phyloP scores from a whole-genome alignment of 179 eudicot genomes.

The Monotropa hypopitys region DNA sequence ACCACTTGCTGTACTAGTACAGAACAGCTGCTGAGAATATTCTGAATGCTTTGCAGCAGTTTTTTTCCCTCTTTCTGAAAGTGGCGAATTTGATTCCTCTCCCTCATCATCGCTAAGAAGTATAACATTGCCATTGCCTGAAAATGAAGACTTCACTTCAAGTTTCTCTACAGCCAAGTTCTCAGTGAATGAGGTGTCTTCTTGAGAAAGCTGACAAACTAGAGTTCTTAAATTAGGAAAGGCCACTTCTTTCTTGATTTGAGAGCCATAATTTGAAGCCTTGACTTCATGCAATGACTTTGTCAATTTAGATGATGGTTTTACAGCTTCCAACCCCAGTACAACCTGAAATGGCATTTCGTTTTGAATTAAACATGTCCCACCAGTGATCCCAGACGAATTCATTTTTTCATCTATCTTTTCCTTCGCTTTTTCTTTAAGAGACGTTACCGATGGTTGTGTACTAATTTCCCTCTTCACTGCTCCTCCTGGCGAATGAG shows the following conservation, averaged over 20 bases:
- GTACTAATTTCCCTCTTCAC: conserved; percentile 17
- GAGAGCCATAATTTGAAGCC: conserved; percentile 16
- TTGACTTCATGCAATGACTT: conserved; percentile 20
- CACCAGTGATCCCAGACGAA: conserved; percentile 18
- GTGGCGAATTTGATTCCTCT: conserved; percentile 28
- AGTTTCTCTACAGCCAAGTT: conserved; percentile 14
- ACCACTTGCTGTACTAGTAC: conserved; percentile 24
- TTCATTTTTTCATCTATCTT: conserved; percentile 13
- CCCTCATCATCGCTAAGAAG: conserved; percentile 81
- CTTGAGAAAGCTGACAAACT: conserved; percentile 15
- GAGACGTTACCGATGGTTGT: conserved; percentile 13
- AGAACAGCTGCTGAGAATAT: conserved; percentile 12
- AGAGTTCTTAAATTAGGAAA: conserved; percentile 16
- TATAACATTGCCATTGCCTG: conserved; percentile 36
- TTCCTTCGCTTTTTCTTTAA: conserved; percentile 24
- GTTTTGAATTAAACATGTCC: conserved; percentile 17
- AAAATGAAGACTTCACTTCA: conserved; percentile 24
- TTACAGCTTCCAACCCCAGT: conserved; percentile 27
- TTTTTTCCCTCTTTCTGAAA: conserved; percentile 17
- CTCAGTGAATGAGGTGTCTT: conserved; percentile 11
- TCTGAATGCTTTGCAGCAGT: conserved; percentile 17
- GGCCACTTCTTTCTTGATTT: conserved; percentile 20
- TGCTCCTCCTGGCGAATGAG: conserved; percentile 26
- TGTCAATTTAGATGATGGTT: conserved; percentile 8
- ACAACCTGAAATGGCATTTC: conserved; percentile 28